Evolutionary conservation across 176 grass and related monocot genomes (phyloP), one percentile per base, ranked within the genome.

Genomic region (Aegilops speltoides): DNA sequence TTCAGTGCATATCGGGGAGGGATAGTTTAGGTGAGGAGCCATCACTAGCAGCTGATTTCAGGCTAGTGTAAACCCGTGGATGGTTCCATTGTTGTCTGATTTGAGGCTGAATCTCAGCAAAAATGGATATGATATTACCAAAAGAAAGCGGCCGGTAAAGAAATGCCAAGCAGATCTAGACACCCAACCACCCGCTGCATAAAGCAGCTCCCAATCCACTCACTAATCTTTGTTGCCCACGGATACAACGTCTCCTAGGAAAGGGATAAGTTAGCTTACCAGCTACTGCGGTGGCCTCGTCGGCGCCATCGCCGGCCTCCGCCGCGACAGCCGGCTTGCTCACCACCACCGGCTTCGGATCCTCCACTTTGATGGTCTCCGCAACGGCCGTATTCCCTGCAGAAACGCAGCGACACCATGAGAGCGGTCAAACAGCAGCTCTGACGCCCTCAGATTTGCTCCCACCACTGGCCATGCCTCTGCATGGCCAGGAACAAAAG

Each of bases 101-200:
- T 7, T 57, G 6, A 40, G 61, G 31, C 10, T 29, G 64, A 77
- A 86, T 90, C 36, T 20, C 28, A 90, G 31, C 66, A n/a, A 5
- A 75, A 89, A 67, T 25, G 37, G 7, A 38, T 72, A 61, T 5
- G 26, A 23, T 81, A 68, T 22, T 73, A 37, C 24, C 46, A 62
- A 68, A 63, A 64, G 36, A 77, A 81, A 64, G 3, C 20, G 13
- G 3, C 20, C 54, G 79, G 31, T 57, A 64, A 23, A 84, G 83
- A 29, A 68, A 85, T 68, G 73, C 45, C 34, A 64, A 83, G 64
- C 89, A 87, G 89, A 90, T 90, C 87, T 89, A 64, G 31, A 54
- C 17, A 26, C 40, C 16, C 5, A 67, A 40, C 68, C 71, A 63
- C 59, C 40, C 48, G 59, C 66, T 12, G 31, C 88, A 80, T 32